Conservation (phyloP, 805 yeast species). For the Candida krabiensis region DNA sequence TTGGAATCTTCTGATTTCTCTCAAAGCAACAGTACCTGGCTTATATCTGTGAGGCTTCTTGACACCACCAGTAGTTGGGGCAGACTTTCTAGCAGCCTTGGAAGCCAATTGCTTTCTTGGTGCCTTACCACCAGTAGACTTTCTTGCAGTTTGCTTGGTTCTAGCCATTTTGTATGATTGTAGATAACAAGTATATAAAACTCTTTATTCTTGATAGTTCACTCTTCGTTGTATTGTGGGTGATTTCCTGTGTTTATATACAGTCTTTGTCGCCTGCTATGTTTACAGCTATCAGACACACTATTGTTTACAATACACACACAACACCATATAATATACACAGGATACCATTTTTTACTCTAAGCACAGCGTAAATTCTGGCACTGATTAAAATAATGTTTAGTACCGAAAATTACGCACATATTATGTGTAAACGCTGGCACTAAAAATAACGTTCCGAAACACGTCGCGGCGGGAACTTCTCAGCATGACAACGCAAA, state of each 20-base stretch:
- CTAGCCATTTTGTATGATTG: slow-evolving; percentile 64
- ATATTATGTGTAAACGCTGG: slow-evolving; percentile 12
- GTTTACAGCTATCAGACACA: too few species aligned
- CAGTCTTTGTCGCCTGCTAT: too few species aligned
- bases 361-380: slow-evolving; percentile 11
- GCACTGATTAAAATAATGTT: neutral
- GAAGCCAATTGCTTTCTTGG: slow-evolving; percentile 94
- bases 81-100: slow-evolving; percentile 91
- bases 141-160: slow-evolving; percentile 94
- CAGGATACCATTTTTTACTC: slow-evolving; percentile 10
- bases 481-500: too few species aligned
- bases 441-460: slow-evolving; percentile 10
- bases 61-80: slow-evolving; percentile 91
- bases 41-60: slow-evolving; percentile 94
- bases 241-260: too few species aligned
- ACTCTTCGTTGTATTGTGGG: too few species aligned
- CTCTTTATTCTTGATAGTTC: too few species aligned
- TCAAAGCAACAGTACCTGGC: slow-evolving; percentile 96
- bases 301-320: too few species aligned
- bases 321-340: too few species aligned
- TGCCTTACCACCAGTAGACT: slow-evolving; percentile 93
- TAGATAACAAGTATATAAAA: too few species aligned
- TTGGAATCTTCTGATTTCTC: slow-evolving; percentile 98
- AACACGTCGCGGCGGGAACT: slow-evolving; percentile 12
- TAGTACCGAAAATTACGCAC: slow-evolving; percentile 16